Percentiles rank a stretch among this genome's conserved stretches.
Evolutionary conservation across 148 eudicot genomes (phyloP).

Genomic region (Drosera capensis): DNA sequence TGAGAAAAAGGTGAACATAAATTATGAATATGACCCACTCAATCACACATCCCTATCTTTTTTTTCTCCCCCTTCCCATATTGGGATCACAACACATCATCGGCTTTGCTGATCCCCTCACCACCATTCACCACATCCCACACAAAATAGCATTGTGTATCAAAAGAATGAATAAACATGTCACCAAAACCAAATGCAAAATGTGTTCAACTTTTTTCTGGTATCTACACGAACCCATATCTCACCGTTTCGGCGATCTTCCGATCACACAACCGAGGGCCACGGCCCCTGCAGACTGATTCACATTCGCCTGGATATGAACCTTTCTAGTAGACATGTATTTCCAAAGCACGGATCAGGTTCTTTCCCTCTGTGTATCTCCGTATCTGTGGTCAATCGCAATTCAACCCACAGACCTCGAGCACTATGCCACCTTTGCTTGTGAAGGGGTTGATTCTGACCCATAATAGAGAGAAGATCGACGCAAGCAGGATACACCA

Average conservation of each 20-base stretch:
- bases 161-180: slow-evolving; percentile 20
- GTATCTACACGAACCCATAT: slow-evolving; percentile 1
- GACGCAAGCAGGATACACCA: slow-evolving; percentile 92
- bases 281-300: background rate
- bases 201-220: slow-evolving; percentile 12
- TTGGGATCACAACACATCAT: background rate
- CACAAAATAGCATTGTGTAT: slow-evolving; percentile 1
- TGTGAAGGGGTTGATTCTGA: slow-evolving; percentile 72
- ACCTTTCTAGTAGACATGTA: slow-evolving; percentile 5
- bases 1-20: background rate
- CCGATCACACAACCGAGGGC: slow-evolving; percentile 2
- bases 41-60: background rate
- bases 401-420: slow-evolving; percentile 90
- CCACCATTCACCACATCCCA: background rate
- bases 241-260: background rate
- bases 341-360: background rate
- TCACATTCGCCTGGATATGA: background rate
- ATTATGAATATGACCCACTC: background rate
- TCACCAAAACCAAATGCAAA: slow-evolving; percentile 10
- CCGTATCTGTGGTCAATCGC: slow-evolving; percentile 27
- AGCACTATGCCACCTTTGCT: slow-evolving; percentile 53
- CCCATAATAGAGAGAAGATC: slow-evolving; percentile 84
- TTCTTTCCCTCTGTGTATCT: background rate
- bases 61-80: background rate
- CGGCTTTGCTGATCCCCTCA: background rate